Base-by-base conservation (phyloP, 2,329 filamentous ascomycete genomes). In the Aureobasidium sp. region DNA sequence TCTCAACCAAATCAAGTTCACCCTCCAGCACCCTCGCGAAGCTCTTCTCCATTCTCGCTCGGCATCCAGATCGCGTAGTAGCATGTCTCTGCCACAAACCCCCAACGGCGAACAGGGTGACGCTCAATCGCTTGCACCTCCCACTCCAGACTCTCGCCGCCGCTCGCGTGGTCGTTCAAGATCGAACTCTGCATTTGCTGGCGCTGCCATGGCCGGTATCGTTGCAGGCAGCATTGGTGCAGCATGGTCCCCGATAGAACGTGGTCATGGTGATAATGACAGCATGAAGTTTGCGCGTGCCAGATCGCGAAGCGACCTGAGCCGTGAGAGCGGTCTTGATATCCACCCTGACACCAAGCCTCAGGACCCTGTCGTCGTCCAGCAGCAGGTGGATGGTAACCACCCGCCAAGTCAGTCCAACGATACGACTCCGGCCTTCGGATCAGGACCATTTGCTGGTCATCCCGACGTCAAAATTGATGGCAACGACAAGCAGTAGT, bases 161-260 rank as follows among this genome's bases (percentile, higher is more conserved):
- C 84, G 62, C 79, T 72, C 72, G 42, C 74, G 88, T 55, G 83
- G 80, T 61, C 83, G 88, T 57, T 89, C 87, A 56, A 80, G 86
- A 66, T 89, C 87, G 47, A 87, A 84, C 70, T 91, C 88, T 31
- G 87, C 87, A 1, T 80, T 92, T 12, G 88, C 88, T 1, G 86
- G 88, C 1, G 86, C 87, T 8, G 88, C 91, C 64, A 91, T 91
- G 89, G 87, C 89, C n/a, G 89, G 89, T 64, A 87, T 92, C 63
- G 84, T 92, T 55, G 89, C 88, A 9, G 89, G 88, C 47, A 87
- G 87, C 69, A 84, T 92, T 37, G 87, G 71, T 20, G 87, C 72
- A 14, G 73, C 87, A 34, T 92, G 88, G 88, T 89, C 87, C 52
- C 89, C 89, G 0, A 82, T 86, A 61, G 86, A 87, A 64, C 77